phyloP scores from a whole-genome alignment of 2,329 filamentous ascomycete species.

The Aspergillus sp. region DNA sequence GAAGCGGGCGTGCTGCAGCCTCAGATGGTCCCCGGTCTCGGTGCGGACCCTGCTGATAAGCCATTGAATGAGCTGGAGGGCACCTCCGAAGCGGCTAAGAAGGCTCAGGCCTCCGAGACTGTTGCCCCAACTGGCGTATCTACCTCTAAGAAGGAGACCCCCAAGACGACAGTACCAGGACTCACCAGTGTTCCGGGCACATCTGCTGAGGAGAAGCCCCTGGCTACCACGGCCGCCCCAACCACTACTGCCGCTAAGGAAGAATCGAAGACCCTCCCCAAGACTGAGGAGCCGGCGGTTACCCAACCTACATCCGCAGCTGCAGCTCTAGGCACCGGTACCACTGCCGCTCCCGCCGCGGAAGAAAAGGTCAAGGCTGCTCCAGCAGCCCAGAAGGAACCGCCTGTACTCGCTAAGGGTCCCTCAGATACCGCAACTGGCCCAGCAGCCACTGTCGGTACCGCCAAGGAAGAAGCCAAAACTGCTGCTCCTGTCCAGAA shows the following conservation, averaged over 20 bases:
- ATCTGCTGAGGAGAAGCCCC: conserved; percentile 13
- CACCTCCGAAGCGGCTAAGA: conserved; percentile 5
- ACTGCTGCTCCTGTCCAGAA: conserved; percentile 9
- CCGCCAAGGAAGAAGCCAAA: conserved; percentile 6
- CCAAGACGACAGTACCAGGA: conserved; percentile 12
- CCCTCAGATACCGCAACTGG: conserved; percentile 1
- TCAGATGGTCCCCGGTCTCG: conserved; percentile 23
- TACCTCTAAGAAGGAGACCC: conserved; percentile 16
- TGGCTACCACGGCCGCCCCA: conserved; percentile 13
- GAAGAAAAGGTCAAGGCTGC: conserved; percentile 8
- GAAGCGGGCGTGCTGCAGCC: conserved; percentile 15
- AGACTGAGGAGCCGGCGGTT: conserved; percentile 8
- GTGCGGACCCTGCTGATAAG: conserved; percentile 18
- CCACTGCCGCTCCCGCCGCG: background rate
- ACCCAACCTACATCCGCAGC: conserved; percentile 3
- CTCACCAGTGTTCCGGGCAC: conserved; percentile 11
- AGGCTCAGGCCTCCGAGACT: conserved; percentile 8
- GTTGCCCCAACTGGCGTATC: conserved; percentile 12
- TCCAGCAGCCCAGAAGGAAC: conserved; percentile 11
- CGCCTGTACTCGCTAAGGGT: background rate
- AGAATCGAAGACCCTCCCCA: conserved; percentile 17
- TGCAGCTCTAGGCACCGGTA: background rate
- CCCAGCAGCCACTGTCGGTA: conserved; percentile 9
- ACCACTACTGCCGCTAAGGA: conserved; percentile 23
- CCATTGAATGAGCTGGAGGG: conserved; percentile 13